Evolutionary conservation across 169 alveolate species (phyloP).

Genomic region (Blepharisma undulans): DNA sequence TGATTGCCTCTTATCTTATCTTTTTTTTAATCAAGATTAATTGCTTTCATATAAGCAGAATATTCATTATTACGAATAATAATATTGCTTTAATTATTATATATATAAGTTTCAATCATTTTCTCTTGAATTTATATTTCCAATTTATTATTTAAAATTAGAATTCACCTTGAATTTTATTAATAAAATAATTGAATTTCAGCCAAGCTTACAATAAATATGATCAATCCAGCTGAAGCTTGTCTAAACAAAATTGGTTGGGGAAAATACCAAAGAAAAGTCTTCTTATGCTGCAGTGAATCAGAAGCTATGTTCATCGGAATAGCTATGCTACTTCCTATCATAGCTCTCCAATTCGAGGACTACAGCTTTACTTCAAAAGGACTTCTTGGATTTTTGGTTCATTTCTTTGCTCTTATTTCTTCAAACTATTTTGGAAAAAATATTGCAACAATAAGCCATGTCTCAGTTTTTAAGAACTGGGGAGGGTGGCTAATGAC

Average conservation of each 20-base stretch:
- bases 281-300: neutral
- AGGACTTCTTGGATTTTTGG: neutral
- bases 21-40: no score
- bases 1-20: no score
- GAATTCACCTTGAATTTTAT: neutral
- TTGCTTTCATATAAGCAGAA: no score
- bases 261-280: neutral
- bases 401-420: neutral
- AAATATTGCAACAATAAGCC: neutral
- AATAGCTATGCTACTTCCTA: neutral
- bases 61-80: no score
- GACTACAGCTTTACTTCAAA: neutral
- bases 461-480: neutral
- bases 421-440: neutral
- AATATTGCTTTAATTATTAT: no score
- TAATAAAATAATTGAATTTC: no score
- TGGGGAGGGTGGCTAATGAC: neutral
- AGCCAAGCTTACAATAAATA: neutral
- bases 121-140: no score
- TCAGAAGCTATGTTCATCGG: neutral
- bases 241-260: neutral
- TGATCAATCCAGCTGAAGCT: neutral
- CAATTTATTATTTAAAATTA: no score
- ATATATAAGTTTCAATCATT: neutral
- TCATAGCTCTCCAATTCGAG: neutral